Evolutionary conservation across 2,329 filamentous ascomycete species (phyloP).

Genomic region (Apiospora marii): DNA sequence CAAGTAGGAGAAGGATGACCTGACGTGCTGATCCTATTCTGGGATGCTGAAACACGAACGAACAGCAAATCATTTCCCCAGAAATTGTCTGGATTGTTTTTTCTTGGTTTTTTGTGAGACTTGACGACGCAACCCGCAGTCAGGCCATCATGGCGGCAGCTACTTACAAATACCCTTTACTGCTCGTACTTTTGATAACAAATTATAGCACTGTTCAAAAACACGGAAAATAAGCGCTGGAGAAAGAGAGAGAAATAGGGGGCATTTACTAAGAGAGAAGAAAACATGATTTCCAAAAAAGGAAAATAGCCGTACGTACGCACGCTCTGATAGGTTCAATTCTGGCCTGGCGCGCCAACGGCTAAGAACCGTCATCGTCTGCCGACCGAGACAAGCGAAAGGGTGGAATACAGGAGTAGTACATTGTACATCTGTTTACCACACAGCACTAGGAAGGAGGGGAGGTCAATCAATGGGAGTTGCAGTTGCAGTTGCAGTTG

Average conservation of each 20-base stretch:
- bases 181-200: background rate
- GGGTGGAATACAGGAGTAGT: background rate
- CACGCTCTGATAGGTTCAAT: conserved; percentile 2
- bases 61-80: conserved; percentile 20
- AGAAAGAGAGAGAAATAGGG: background rate
- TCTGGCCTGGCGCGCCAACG: background rate
- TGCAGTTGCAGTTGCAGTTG: background rate
- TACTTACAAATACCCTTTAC: background rate
- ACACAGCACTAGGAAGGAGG: background rate
- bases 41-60: conserved; percentile 18
- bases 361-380: background rate
- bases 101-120: background rate
- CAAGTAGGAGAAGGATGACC: conserved; percentile 1
- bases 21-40: conserved; percentile 8
- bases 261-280: background rate
- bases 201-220: background rate
- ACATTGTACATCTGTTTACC: background rate
- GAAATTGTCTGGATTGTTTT: background rate
- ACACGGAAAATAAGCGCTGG: background rate
- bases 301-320: conserved; percentile 13
- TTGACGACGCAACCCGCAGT: background rate
- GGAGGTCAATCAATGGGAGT: too few species aligned
- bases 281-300: conserved; percentile 14
- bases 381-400: background rate
- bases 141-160: background rate